phyloP scores from a whole-genome alignment of 306 rosid species.

The Purshia tridentata region DNA sequence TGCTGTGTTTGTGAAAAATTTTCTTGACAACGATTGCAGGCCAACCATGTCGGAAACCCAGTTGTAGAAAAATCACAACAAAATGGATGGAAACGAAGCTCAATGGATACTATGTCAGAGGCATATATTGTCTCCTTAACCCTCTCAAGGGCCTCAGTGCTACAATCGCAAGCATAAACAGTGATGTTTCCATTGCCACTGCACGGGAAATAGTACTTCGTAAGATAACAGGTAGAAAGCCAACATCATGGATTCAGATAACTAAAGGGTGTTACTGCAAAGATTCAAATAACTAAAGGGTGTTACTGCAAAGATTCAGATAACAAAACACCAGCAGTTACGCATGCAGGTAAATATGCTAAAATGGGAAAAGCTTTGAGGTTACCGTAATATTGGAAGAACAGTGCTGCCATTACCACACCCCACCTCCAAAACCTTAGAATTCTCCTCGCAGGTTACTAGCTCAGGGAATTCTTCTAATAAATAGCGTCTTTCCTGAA shows the following conservation, averaged over 20 bases:
- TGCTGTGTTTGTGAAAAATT: slow-evolving; percentile 25
- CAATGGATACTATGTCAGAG: slow-evolving; percentile 22
- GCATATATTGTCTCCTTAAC: slow-evolving; percentile 57
- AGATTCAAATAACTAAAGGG: not conserved
- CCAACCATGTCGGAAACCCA: slow-evolving; percentile 73
- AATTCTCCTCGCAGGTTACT: slow-evolving; percentile 42
- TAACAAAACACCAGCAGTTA: not conserved
- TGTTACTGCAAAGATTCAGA: not conserved
- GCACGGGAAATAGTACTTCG: slow-evolving; percentile 26
- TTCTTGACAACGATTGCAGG: slow-evolving; percentile 53
- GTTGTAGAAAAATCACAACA: slow-evolving; percentile 60
- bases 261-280: not conserved
- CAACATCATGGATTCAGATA: not conserved
- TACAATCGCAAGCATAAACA: slow-evolving; percentile 89
- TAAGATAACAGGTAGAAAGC: slow-evolving; percentile 7
- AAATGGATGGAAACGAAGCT: slow-evolving; percentile 63
- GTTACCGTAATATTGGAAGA: slow-evolving; percentile 77
- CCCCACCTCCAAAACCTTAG: slow-evolving; percentile 76
- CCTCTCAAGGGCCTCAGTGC: slow-evolving; percentile 63
- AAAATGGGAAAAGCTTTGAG: not conserved
- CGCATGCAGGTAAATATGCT: not conserved
- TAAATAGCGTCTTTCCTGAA: slow-evolving; percentile 86
- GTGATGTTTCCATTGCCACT: slow-evolving; percentile 62
- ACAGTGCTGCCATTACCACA: slow-evolving; percentile 91
- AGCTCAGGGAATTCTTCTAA: slow-evolving; percentile 81